phyloP scores from a whole-genome alignment of 345 rosid genomes.

The Euphorbia pulcherrima region DNA sequence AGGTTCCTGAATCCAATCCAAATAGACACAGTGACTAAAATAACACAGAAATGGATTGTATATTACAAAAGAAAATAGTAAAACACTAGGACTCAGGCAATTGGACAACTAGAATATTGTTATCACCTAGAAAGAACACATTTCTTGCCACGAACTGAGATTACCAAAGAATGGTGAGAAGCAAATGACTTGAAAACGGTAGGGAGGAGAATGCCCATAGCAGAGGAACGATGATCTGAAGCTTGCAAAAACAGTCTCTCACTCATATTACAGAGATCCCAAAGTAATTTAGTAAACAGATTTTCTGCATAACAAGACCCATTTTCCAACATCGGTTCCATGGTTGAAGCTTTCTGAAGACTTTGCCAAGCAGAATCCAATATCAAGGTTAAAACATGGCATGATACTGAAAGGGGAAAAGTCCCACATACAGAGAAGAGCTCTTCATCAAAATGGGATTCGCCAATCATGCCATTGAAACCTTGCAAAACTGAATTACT shows the following conservation, averaged over 20 bases:
- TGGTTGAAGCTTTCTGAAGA: conserved; percentile 29
- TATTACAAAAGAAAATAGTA: background rate
- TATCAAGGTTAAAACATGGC: conserved; percentile 54
- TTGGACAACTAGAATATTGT: conserved; percentile 6
- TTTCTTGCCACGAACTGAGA: conserved; percentile 38
- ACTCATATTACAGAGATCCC: conserved; percentile 59
- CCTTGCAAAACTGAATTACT: conserved; percentile 23
- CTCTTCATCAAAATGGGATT: conserved; percentile 29
- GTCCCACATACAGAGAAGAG: conserved; percentile 29
- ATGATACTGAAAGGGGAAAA: conserved; percentile 55
- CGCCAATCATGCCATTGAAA: conserved; percentile 20
- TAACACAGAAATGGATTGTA: background rate
- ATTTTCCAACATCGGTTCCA: conserved; percentile 22
- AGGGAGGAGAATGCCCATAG: conserved; percentile 68
- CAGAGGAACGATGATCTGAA: conserved; percentile 72
- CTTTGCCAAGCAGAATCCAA: conserved; percentile 52
- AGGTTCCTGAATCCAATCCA: conserved; percentile 45
- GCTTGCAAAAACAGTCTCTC: conserved; percentile 63
- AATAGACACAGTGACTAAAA: conserved; percentile 14
- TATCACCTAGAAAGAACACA: conserved; percentile 52
- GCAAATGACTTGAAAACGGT: conserved; percentile 58
- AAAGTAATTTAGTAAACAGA: conserved; percentile 52
- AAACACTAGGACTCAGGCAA: conserved; percentile 8
- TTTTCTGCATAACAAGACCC: conserved; percentile 33
- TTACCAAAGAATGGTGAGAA: conserved; percentile 31